Base-by-base conservation (phyloP, 495 filamentous ascomycete genomes). In the Xylaria sp. region DNA sequence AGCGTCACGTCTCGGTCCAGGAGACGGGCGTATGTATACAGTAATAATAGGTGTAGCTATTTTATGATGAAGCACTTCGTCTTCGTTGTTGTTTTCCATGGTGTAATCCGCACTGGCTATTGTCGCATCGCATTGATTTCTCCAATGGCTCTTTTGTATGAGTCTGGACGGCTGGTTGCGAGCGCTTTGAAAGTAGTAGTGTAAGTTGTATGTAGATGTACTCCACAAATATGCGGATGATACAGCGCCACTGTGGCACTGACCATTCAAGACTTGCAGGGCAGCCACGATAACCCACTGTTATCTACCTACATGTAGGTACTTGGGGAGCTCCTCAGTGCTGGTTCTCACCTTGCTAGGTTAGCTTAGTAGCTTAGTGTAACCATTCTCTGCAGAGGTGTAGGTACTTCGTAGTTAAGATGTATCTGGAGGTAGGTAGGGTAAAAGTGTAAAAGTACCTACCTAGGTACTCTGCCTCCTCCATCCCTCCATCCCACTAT, bases 401-500 rank as follows among this genome's bases (percentile, higher is more conserved):
- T 41, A 41, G 12, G 40, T 41, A 41, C 40, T 7, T 37, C n/a
- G n/a, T n/a, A n/a, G n/a, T n/a, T n/a, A n/a, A n/a, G n/a, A n/a
- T n/a, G n/a, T n/a, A n/a, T n/a, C n/a, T n/a, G n/a, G n/a, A 37
- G 35, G 35, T 37, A 37, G 35, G n/a, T n/a, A n/a, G n/a, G n/a
- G n/a, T n/a, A n/a, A n/a, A n/a, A n/a, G n/a, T n/a, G n/a, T n/a
- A n/a, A n/a, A n/a, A n/a, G n/a, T n/a, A n/a, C n/a, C n/a, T n/a
- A n/a, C n/a, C n/a, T n/a, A n/a, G n/a, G n/a, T n/a, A n/a, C n/a
- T n/a, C n/a, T n/a, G n/a, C n/a, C n/a, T n/a, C n/a, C n/a, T n/a
- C n/a, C n/a, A n/a, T n/a, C n/a, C n/a, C 11, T 57, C 17, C 53
- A 68, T 68, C 66, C 66, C 66, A 68, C 67, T 69, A n/a, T n/a